Conservation (phyloP, 495 filamentous ascomycete species). For the Margaritispora aquatica region DNA sequence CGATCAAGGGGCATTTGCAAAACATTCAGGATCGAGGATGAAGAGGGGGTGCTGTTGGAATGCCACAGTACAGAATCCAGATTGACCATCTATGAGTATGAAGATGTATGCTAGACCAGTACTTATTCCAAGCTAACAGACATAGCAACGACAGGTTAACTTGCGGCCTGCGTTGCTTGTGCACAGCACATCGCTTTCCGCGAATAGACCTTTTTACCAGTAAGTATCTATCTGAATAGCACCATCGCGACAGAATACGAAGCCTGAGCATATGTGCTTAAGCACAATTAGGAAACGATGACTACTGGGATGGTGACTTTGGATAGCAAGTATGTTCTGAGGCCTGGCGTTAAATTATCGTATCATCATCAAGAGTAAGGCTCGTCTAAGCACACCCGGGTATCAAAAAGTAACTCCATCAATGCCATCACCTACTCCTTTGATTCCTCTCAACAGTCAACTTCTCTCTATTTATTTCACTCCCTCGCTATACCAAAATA, state of each 20-base stretch:
- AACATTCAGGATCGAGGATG: background rate
- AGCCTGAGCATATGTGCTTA: background rate
- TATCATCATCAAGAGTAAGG: too few species aligned
- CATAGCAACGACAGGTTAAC: constrained; percentile 2
- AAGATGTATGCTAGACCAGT: too few species aligned
- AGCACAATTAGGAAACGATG: background rate
- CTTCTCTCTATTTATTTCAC: too few species aligned
- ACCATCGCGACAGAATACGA: background rate
- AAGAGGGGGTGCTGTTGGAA: background rate
- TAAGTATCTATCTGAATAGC: constrained; percentile 16
- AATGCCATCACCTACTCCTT: too few species aligned
- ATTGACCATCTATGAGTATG: too few species aligned
- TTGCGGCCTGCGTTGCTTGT: constrained; percentile 4
- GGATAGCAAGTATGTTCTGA: background rate
- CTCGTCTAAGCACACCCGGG: too few species aligned
- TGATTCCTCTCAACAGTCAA: too few species aligned
- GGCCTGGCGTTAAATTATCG: too few species aligned
- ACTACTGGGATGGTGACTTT: constrained; percentile 3
- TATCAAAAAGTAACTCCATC: too few species aligned
- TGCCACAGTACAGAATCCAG: background rate
- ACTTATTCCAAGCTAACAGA: background rate
- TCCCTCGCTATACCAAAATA: too few species aligned
- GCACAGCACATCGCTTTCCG: background rate
- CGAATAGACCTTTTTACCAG: constrained; percentile 2
- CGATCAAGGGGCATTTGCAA: constrained; percentile 3